Conservation (phyloP, 352 stramenopile species). For the Globisporangium splendens region DNA sequence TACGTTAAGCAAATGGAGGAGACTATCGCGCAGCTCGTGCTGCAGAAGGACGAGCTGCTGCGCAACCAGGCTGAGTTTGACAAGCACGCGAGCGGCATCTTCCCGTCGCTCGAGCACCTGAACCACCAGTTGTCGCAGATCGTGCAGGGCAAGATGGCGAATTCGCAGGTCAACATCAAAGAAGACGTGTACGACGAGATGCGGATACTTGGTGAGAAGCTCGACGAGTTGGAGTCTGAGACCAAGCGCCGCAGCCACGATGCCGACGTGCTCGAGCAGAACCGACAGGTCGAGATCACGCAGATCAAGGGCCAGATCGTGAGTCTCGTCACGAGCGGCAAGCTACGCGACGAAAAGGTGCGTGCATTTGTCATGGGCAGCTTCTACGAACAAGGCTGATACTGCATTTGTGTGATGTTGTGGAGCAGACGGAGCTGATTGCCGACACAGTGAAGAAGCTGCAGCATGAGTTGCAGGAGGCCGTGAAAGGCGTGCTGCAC, state of each 20-base stretch:
- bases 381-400: background rate
- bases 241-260: slow-evolving; percentile 69
- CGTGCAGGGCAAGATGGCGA: slow-evolving; percentile 60
- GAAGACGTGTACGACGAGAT: slow-evolving; percentile 73
- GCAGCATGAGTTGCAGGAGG: slow-evolving; percentile 58
- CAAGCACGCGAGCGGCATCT: slow-evolving; percentile 81
- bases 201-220: slow-evolving; percentile 60
- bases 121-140: slow-evolving; percentile 79
- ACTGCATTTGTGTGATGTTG: slow-evolving; percentile 1
- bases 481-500: slow-evolving; percentile 45
- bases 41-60: slow-evolving; percentile 73
- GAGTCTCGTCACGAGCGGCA: slow-evolving; percentile 53
- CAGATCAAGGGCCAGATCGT: slow-evolving; percentile 76
- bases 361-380: background rate
- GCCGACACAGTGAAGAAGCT: slow-evolving; percentile 56
- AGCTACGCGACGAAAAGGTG: slow-evolving; percentile 70
- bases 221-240: slow-evolving; percentile 73
- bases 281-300: slow-evolving; percentile 63
- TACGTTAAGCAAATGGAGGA: slow-evolving; percentile 83
- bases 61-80: slow-evolving; percentile 79
- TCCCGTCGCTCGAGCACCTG: slow-evolving; percentile 72
- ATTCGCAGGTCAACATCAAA: slow-evolving; percentile 47
- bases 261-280: slow-evolving; percentile 74
- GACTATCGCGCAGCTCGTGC: slow-evolving; percentile 71
- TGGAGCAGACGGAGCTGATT: slow-evolving; percentile 36